Evolutionary conservation across 306 rosid species (phyloP).

Genomic region (Boehmeria nivea): DNA sequence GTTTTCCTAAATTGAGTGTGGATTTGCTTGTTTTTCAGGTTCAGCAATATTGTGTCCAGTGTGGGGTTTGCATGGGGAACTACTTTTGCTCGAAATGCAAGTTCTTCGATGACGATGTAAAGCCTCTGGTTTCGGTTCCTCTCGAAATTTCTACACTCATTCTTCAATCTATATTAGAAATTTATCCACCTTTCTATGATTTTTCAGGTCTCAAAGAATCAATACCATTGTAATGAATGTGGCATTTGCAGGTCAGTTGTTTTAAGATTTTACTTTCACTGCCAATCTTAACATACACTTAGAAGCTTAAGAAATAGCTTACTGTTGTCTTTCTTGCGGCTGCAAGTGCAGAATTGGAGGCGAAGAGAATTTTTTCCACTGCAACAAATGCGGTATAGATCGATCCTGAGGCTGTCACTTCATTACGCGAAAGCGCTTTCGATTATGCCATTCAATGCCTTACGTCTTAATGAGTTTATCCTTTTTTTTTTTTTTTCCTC

Average conservation of each 20-base stretch:
- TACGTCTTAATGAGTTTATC: constrained; percentile 6
- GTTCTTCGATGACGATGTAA: constrained; percentile 67
- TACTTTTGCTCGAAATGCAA: constrained; percentile 78
- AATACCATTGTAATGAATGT: constrained; percentile 73
- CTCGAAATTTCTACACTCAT: background rate
- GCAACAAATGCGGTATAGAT: constrained; percentile 54
- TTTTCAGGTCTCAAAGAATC: constrained; percentile 51
- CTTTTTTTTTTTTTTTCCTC: constrained; percentile 9
- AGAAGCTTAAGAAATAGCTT: background rate
- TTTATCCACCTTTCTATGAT: constrained; percentile 9
- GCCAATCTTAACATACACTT: no score
- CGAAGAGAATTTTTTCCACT: constrained; percentile 61
- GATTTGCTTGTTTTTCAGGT: constrained; percentile 40
- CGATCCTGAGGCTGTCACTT: constrained; percentile 12
- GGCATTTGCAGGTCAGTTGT: constrained; percentile 79
- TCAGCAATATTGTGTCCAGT: constrained; percentile 63
- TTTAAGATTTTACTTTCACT: background rate
- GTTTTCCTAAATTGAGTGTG: background rate
- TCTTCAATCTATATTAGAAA: no score
- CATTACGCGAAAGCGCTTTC: background rate
- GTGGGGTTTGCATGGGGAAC: constrained; percentile 78
- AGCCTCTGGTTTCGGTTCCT: constrained; percentile 16
- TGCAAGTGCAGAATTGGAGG: constrained; percentile 58
- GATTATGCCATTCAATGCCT: background rate
- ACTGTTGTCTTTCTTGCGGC: constrained; percentile 1